Base-by-base conservation (phyloP, 352 stramenopile species). In the Thraustochytrium sp. region DNA sequence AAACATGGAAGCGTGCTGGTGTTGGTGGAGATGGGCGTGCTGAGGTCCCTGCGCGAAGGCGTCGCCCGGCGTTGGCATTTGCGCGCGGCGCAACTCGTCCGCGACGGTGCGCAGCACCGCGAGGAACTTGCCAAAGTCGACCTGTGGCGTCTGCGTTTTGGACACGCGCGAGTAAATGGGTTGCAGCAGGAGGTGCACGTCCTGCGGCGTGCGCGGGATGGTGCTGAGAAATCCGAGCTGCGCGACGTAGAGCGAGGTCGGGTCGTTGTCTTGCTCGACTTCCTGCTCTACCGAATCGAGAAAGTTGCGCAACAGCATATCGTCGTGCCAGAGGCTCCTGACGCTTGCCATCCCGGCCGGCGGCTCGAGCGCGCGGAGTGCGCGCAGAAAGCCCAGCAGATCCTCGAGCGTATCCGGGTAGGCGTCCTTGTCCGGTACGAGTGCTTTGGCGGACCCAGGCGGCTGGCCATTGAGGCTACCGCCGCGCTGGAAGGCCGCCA, bases 171-270 rank as follows among this genome's bases (percentile, higher is more conserved):
- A 36, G 23, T 38, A 53, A 53, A 29, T 18, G 4, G 8, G 42
- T 13, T 77, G 42, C 16, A 77, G 26, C n/a, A 77, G 26, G 31
- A 62, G 36, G 40, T 77, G 16, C 18, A 44, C 65, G 37, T 55
- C 42, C 42, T 80, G 34, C 53, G 18, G 23, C 26, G 68, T 72
- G 18, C 53, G 13, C 5, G 34, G 44, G 16, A 80, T 8, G 23
- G 23, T 55, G 49, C 68, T 72, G 48, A 80, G 68, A 65, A 80
- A 80, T 9, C 46, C 46, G 23, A 80, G 49, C 9, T 21, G 26
- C 5, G 53, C 13, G n/a, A 80, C 53, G 44, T 68, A 63, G 8
- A 80, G 53, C 29, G 68, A 80, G 16, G 42, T 44, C 21, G 42
- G 68, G 34, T 80, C 68, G 37, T 61, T 44, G 21, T 64, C 53